phyloP scores from a whole-genome alignment of 768 basidiomycete species.

The Psilocybe azurescens region DNA sequence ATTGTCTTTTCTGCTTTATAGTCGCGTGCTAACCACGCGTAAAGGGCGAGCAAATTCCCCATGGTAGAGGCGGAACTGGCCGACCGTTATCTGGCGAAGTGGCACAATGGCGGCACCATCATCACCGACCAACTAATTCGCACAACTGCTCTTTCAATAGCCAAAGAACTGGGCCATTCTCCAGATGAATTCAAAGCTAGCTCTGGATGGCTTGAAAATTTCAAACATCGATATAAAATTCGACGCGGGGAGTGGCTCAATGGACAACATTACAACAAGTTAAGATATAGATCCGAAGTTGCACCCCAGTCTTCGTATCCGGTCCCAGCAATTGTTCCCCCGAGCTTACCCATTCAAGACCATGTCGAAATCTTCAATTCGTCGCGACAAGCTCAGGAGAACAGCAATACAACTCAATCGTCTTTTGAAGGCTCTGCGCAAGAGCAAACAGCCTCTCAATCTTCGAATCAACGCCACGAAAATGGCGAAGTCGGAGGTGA shows the following conservation, averaged over 20 bases:
- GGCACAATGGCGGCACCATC: conserved; percentile 45
- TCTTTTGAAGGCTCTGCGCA: too few species aligned
- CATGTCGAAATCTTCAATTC: too few species aligned
- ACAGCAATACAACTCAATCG: too few species aligned
- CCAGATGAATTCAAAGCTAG: conserved; percentile 78
- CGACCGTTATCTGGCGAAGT: conserved; percentile 60
- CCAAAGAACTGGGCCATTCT: conserved; percentile 52
- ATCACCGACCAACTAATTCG: conserved; percentile 73
- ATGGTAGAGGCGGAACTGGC: conserved; percentile 71
- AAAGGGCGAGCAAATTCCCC: conserved; percentile 82
- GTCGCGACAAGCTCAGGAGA: too few species aligned
- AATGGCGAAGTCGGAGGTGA: too few species aligned
- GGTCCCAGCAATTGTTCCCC: too few species aligned
- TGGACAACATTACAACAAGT: conserved; percentile 11
- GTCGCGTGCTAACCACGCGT: conserved; percentile 8
- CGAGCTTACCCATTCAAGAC: too few species aligned
- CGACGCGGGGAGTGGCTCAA: conserved; percentile 59
- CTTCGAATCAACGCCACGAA: too few species aligned
- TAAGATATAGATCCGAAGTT: background rate
- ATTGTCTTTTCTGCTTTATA: background rate
- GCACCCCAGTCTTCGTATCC: too few species aligned
- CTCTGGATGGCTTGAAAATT: conserved; percentile 91
- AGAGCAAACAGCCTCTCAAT: too few species aligned
- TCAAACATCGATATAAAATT: conserved; percentile 84
- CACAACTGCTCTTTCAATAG: conserved; percentile 71